Base-by-base conservation (phyloP, 179 eudicot genomes). In the Spinacia oleracea region DNA sequence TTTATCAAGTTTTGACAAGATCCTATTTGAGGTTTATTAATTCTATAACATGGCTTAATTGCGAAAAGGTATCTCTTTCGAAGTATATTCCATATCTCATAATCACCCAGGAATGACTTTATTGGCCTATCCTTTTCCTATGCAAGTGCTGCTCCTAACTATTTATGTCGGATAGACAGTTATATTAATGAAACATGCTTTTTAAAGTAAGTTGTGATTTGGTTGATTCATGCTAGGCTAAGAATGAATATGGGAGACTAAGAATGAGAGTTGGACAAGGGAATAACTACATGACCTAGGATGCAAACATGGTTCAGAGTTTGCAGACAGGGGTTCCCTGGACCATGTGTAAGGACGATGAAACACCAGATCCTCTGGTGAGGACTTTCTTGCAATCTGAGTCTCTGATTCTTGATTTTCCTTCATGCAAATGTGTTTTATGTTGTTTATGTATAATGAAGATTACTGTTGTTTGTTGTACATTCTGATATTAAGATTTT, bases 331-430 rank as follows among this genome's bases (percentile, higher is more conserved):
- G 99, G 20, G 99, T 96, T 76, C 99, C 99, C 0, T 96, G 99
- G 99, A 89, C 92, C 31, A 93, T 93, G 98, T 93, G 98, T 90
- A 93, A 93, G 82, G 92, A 93, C 79, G 87, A 88, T 1, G 97
- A 89, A 72, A 93, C 98, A 60, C 99, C 99, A 6, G 99, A 96
- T 85, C 99, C 98, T 55, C 85, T 96, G 88, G 99, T 96, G 79
- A 81, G 90, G 25, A 8, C 34, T 58, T 60, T 77, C 70, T 56
- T 70, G 34, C 48, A 51, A 18, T 73, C 16, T 14, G 5, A 21
- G 64, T 62, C 27, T 0, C n/a, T 35, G 4, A 56, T 56, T 64
- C 45, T 25, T 58, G 27, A 74, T 79, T 76, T 46, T 11, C 45
- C 46, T 32, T n/a, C n/a, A n/a, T n/a, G n/a, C n/a, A n/a, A n/a